These are phyloP conservation scores for Teratosphaeria destructans DNA, from an alignment of 2,329 filamentous ascomycete species.

Conservation along the genomic window DNA sequence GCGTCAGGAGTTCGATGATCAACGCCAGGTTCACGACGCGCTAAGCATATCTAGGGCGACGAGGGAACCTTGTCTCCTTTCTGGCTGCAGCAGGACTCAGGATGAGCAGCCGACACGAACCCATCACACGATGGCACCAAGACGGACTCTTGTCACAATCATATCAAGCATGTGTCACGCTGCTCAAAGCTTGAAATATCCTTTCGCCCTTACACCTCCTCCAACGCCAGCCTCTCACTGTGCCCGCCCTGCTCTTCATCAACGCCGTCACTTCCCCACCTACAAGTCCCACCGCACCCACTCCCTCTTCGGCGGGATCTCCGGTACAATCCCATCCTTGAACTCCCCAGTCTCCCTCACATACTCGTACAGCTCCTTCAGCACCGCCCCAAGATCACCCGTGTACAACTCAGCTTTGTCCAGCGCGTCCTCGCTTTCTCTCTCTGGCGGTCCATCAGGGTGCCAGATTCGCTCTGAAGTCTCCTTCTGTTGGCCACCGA, in stretches of 20 bases:
- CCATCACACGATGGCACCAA: too few species aligned
- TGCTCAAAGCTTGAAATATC: too few species aligned
- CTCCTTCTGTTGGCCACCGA: slow-evolving; percentile 44
- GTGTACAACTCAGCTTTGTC: slow-evolving; percentile 47
- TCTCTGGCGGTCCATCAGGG: slow-evolving; percentile 54
- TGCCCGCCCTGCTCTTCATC: background rate
- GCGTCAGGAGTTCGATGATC: background rate
- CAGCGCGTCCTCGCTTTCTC: slow-evolving; percentile 47
- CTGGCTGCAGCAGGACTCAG: background rate
- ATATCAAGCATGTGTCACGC: too few species aligned
- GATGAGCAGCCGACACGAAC: too few species aligned
- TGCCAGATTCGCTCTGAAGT: slow-evolving; percentile 61
- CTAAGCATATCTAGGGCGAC: background rate
- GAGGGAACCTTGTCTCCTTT: background rate
- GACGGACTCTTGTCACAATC: too few species aligned
- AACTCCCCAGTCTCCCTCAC: slow-evolving; percentile 59
- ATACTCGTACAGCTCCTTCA: slow-evolving; percentile 53
- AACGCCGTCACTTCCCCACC: background rate
- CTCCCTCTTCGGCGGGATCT: slow-evolving; percentile 66
- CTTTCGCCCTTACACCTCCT: too few species aligned
- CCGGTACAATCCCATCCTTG: slow-evolving; percentile 60
- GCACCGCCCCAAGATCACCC: slow-evolving; percentile 40
- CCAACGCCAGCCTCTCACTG: background rate
- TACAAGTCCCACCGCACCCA: slow-evolving; percentile 42
- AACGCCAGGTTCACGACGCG: background rate